Base-by-base conservation (phyloP, 345 rosid genomes). In the Syzygium aqueum region DNA sequence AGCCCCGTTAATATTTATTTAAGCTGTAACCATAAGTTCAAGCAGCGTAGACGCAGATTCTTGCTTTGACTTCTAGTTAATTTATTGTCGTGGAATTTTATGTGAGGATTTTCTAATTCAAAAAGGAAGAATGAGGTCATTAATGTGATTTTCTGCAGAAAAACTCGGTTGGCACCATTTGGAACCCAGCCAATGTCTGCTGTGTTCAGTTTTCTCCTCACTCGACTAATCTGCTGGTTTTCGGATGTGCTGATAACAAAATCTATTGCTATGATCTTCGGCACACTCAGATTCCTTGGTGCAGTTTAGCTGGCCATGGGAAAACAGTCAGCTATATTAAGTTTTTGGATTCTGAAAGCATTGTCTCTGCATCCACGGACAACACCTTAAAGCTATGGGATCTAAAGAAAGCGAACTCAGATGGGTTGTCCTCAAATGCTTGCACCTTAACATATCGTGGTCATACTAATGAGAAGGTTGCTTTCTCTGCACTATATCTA, bases 331-430 rank as follows among this genome's bases (percentile, higher is more conserved):
- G 99, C 94, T 94, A 95, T 88, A 98, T 94, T 77, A 95, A 96
- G 86, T 96, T 97, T 88, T 90, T 95, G 90, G 98, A 97, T 90
- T 91, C 94, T 65, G 95, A 92, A 77, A 96, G 96, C 91, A 86
- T 97, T 46, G 97, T 96, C 84, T 94, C 99, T 88, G 98, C 99
- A 59, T 97, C 99, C 78, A 97, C 98, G 49, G 99, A 97, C 92
- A 96, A 93, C 92, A 92, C 95, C 73, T 87, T 97, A 88, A 97
- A 95, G 95, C 93, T 93, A 83, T 97, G 99, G 99, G 93, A 95
- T 93, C 93, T 97, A 57, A 91, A 86, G 85, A 94, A 93, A 90
- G 92, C 93, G 57, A 92, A 88, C 77, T 84, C 95, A 43, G 89
- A 89, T 85, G 94, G 94, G 80, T 86, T 86, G 30, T 91, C 98